Conservation (phyloP, 1,284 basidiomycete species). For the Crepidotus sp. region DNA sequence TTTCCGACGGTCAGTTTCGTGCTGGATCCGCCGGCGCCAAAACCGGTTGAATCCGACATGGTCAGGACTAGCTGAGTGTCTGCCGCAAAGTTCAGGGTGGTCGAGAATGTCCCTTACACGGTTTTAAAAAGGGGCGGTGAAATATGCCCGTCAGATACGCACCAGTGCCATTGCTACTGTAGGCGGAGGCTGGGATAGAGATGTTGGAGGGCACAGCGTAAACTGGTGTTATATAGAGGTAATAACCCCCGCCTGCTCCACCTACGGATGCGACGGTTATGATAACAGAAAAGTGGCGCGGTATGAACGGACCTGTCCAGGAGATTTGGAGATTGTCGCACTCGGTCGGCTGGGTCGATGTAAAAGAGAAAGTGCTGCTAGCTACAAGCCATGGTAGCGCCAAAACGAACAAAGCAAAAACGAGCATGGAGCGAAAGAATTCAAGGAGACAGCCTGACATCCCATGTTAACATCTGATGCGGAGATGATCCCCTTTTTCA, state of each 20-base stretch:
- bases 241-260: constrained; percentile 49
- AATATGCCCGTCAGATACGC: not conserved
- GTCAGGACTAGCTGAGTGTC: constrained; percentile 38
- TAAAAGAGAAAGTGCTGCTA: constrained; percentile 31
- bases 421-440: constrained; percentile 3
- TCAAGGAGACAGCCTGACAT: no score
- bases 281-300: constrained; percentile 1
- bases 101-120: constrained; percentile 38
- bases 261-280: constrained; percentile 33
- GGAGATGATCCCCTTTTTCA: no score
- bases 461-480: no score
- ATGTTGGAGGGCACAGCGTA: constrained; percentile 47
- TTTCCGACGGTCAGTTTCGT: constrained; percentile 40
- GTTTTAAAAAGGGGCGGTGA: not conserved
- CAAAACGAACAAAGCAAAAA: constrained; percentile 16
- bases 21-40: constrained; percentile 55
- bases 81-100: constrained; percentile 36
- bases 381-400: constrained; percentile 13
- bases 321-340: constrained; percentile 52
- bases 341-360: constrained; percentile 44
- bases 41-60: constrained; percentile 67
- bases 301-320: constrained; percentile 50
- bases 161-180: constrained; percentile 36
- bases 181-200: constrained; percentile 47
- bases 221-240: constrained; percentile 46